A percentile compares a stretch with the other conserved stretches of the same genome.
Conservation (phyloP, 805 yeast species). For the Groenewaldozyma tartarivorans region DNA sequence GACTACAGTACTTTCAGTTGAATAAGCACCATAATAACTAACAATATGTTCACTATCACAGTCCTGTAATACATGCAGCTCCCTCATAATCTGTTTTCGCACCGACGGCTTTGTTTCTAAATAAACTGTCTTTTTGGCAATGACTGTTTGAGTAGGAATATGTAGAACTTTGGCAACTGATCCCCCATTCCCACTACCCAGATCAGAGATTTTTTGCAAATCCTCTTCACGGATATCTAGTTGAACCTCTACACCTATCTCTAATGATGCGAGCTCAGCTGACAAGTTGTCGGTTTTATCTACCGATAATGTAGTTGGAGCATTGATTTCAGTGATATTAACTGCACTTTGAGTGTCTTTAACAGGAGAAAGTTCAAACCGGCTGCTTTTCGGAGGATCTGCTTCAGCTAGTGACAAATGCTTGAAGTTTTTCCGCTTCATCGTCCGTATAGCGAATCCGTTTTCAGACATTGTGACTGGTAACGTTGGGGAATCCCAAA, state of each 20-base stretch:
- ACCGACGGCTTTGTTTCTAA: slow-evolving; percentile 73
- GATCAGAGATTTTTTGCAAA: slow-evolving; percentile 58
- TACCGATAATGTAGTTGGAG: not conserved
- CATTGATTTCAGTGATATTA: not conserved
- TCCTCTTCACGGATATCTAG: slow-evolving; percentile 52
- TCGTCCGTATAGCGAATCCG: slow-evolving; percentile 32
- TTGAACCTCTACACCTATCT: slow-evolving; percentile 46
- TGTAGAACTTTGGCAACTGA: slow-evolving; percentile 83
- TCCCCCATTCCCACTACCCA: slow-evolving; percentile 94
- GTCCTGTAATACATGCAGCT: slow-evolving; percentile 81
- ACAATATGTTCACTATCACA: slow-evolving; percentile 75
- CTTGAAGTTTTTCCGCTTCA: slow-evolving; percentile 52
- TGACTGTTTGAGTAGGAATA: slow-evolving; percentile 73
- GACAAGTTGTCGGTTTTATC: slow-evolving; percentile 20
- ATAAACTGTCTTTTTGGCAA: slow-evolving; percentile 86
- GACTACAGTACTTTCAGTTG: slow-evolving; percentile 60
- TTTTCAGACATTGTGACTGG: no score
- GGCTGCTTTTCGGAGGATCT: not conserved
- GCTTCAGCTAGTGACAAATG: slow-evolving; percentile 34
- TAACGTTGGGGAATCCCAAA: no score
- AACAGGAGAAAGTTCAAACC: not conserved
- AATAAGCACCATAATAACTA: slow-evolving; percentile 84
- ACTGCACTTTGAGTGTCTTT: not conserved
- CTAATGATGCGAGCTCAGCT: slow-evolving; percentile 37
- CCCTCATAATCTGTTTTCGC: slow-evolving; percentile 78